A percentile compares a stretch with the other conserved stretches of the same genome.
phyloP scores from a whole-genome alignment of 805 yeast species.

The Ogataea pignaliae region DNA sequence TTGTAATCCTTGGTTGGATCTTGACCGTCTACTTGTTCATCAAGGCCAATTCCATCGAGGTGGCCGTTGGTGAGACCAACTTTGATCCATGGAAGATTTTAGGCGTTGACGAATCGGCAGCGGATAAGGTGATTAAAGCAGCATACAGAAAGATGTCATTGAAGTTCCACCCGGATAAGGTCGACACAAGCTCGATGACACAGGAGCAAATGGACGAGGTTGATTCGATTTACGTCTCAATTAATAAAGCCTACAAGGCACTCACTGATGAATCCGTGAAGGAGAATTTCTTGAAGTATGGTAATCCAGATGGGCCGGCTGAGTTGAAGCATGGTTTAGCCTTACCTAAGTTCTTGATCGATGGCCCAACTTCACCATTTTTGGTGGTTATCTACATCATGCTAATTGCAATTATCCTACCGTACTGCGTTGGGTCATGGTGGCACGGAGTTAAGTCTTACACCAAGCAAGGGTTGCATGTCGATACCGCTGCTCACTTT shows the following conservation, averaged over 20 bases:
- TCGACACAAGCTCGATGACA: constrained; percentile 54
- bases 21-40: constrained; percentile 38
- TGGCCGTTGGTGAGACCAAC: constrained; percentile 36
- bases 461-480: constrained; percentile 79
- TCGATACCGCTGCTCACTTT: constrained; percentile 75
- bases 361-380: constrained; percentile 68
- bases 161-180: constrained; percentile 91
- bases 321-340: constrained; percentile 91
- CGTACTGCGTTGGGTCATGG: constrained; percentile 80
- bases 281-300: constrained; percentile 79
- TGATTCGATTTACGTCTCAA: constrained; percentile 74
- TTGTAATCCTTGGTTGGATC: constrained; percentile 57
- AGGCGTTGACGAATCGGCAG: constrained; percentile 63
- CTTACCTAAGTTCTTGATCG: constrained; percentile 84
- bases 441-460: constrained; percentile 79
- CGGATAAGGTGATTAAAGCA: constrained; percentile 72
- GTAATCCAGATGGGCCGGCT: constrained; percentile 98
- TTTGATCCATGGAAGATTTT: constrained; percentile 93
- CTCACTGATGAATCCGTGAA: constrained; percentile 84
- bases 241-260: constrained; percentile 91
- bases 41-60: constrained; percentile 41
- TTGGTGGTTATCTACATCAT: constrained; percentile 59
- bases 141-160: constrained; percentile 84
- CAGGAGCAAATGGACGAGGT: constrained; percentile 51
- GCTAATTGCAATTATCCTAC: constrained; percentile 74